phyloP scores from a whole-genome alignment of 345 rosid species.

The Eucalyptus regnans region DNA sequence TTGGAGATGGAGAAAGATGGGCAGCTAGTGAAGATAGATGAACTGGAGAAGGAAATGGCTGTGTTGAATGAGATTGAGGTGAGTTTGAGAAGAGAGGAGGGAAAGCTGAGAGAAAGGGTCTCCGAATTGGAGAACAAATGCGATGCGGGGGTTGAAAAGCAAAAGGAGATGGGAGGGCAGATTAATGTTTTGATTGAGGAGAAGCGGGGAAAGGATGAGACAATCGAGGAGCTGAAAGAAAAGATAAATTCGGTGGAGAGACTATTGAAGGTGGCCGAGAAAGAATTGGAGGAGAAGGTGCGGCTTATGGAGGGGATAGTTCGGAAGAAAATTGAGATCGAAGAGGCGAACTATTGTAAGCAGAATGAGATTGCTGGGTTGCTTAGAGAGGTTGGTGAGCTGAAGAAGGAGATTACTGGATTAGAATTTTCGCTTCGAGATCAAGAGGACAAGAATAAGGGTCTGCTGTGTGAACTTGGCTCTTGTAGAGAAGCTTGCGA shows the following conservation, averaged over 20 bases:
- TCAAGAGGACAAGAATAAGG: slow-evolving; percentile 18
- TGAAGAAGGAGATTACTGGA: slow-evolving; percentile 6
- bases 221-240: slow-evolving; percentile 10
- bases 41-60: slow-evolving; percentile 19
- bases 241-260: slow-evolving; percentile 11
- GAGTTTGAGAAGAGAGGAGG: slow-evolving; percentile 28
- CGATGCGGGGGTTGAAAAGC: slow-evolving; percentile 22
- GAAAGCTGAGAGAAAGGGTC: slow-evolving; percentile 7
- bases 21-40: slow-evolving; percentile 9
- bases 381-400: slow-evolving; percentile 18
- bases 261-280: not conserved
- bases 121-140: slow-evolving; percentile 34
- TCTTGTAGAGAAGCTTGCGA: slow-evolving; percentile 10
- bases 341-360: slow-evolving; percentile 10
- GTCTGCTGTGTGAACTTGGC: slow-evolving; percentile 11
- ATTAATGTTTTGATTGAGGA: slow-evolving; percentile 24
- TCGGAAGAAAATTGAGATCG: slow-evolving; percentile 32
- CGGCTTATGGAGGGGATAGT: slow-evolving; percentile 14
- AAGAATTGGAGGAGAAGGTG: slow-evolving; percentile 17
- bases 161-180: slow-evolving; percentile 12
- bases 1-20: slow-evolving; percentile 16
- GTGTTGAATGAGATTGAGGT: slow-evolving; percentile 6
- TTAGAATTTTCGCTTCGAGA: slow-evolving; percentile 12
- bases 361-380: slow-evolving; percentile 31
- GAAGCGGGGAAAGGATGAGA: slow-evolving; percentile 15